Evolutionary conservation across 768 basidiomycete genomes (phyloP), one percentile per base, ranked within the genome.

Genomic region (Crassisporium funariophilum): DNA sequence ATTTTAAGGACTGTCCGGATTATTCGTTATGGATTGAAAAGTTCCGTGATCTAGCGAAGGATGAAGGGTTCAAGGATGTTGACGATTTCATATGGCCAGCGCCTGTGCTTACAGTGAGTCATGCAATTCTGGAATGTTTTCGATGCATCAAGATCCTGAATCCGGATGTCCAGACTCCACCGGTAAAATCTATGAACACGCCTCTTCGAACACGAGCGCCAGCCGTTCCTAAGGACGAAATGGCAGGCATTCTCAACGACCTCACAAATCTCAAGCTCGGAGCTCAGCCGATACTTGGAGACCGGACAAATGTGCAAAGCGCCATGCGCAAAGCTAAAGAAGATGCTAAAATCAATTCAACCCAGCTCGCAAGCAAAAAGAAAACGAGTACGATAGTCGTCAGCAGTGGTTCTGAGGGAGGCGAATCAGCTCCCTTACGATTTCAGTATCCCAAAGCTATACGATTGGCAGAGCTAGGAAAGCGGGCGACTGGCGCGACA

Each of bases 41-140:
- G 52, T 90, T 91, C 61, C 65, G 74, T 36, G 74, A 75, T 35
- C 75, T 90, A n/a, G 83, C 82, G 1, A 57, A 69, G 12, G 77
- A 83, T 12, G 65, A 74, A 33, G 88, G 86, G 9, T 87, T 78
- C 53, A 72, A 72, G 2, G 69, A 74, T 16, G 71, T 72, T 42
- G 79, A 86, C 20, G 76, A 72, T 20, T 86, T 91, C 55, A 69
- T 88, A 31, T 91, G 88, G 88, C 87, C 87, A 3, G 82, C 86
- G 9, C 77, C 76, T n/a, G 65, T 62, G 37, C 65, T 67, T 21
- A 57, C 54, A 34, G 67, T 67, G 42, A 42, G 64, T 59, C 29
- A 47, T 44, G 44, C n/a, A 35, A 35, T 29, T 43, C 24, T 44
- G 15, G 17, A 12, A 33, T 23, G 10, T n/a, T 35, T 11, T 29